Evolutionary conservation across 805 yeast species (phyloP), one percentile per base, ranked within the genome.

Genomic region (Danielozyma ontarioensis): DNA sequence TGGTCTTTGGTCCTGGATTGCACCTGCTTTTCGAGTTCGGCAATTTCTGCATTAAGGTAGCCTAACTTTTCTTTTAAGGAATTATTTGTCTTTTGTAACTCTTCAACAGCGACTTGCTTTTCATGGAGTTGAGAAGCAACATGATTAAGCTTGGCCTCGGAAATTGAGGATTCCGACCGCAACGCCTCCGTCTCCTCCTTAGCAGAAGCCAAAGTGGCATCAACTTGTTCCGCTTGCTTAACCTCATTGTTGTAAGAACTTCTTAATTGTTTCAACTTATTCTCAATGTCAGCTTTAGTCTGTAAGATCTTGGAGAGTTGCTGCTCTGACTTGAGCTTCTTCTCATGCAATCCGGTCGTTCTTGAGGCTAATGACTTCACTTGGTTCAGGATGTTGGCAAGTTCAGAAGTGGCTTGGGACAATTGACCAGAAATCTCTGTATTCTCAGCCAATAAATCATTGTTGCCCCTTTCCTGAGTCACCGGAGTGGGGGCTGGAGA

Each of bases 331-430:
- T 78, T 73, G 13, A 74, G 64, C 41, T 86, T 80, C 58, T 83
- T 83, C 15, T 76, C 82, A 39, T 80, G 80, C 19, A 83, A 69
- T 12, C 70, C 72, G 1, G 83, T 67, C 2, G 94, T 84, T 57
- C 88, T 96, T 15, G 71, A 60, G 1, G 88, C 74, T 42, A 90
- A 64, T 0, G 95, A 83, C 42, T 78, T 78, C 42, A 86, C 80
- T 62, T 89, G 96, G 46, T 81, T 85, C 0, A 95, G 83, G 27
- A 84, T 68, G 46, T 89, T 86, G 12, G 95, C 96, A 55, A 87
- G 73, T 46, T 86, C 96, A 5, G 88, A 74, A 5, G 93, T 78
- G 3, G 95, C 90, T 39, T 76, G 74, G 1, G 95, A 78, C 31
- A 87, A 63, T 49, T 80, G 78, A 18, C 79, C 77, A 1, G 85